Evolutionary conservation across 768 basidiomycete species (phyloP).

Genomic region (Astraeus odoratus): DNA sequence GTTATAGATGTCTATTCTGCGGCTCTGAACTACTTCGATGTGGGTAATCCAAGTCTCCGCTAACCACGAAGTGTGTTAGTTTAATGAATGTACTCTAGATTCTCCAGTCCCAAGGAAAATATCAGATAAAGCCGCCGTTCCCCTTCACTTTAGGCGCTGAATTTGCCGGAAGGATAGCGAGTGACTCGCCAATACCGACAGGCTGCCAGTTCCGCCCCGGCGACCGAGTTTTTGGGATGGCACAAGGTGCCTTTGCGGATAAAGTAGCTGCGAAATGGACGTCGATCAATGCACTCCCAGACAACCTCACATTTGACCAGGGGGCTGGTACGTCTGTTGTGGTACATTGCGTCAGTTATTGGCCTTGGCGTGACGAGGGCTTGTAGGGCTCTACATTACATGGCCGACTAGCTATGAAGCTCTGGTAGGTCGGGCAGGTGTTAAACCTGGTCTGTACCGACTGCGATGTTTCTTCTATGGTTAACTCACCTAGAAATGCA

Average conservation of each 20-base stretch:
- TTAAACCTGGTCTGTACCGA: slow-evolving; percentile 57
- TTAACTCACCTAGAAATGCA: slow-evolving; percentile 22
- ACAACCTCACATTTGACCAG: slow-evolving; percentile 73
- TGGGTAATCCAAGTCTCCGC: slow-evolving; percentile 29
- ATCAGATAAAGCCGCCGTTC: slow-evolving; percentile 75
- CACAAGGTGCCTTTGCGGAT: slow-evolving; percentile 78
- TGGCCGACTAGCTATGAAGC: slow-evolving; percentile 95
- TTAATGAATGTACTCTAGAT: slow-evolving; percentile 50
- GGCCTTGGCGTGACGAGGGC: slow-evolving; percentile 2
- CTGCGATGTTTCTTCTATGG: neutral
- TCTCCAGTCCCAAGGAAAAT: slow-evolving; percentile 83
- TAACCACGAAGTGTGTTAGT: no score
- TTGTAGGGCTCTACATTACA: slow-evolving; percentile 69
- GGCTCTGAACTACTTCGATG: slow-evolving; percentile 75
- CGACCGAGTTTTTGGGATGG: slow-evolving; percentile 82
- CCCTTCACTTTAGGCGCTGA: slow-evolving; percentile 85
- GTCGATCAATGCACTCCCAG: slow-evolving; percentile 59
- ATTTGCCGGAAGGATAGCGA: slow-evolving; percentile 73
- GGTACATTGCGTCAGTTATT: neutral
- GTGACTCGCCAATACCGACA: slow-evolving; percentile 65
- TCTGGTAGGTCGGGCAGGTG: slow-evolving; percentile 73
- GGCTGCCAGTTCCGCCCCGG: slow-evolving; percentile 77
- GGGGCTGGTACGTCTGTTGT: slow-evolving; percentile 57
- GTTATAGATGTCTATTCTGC: slow-evolving; percentile 72
- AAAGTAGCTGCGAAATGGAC: slow-evolving; percentile 51